Evolutionary conservation across 495 filamentous ascomycete species (phyloP).

Genomic region (Tuber brumale): DNA sequence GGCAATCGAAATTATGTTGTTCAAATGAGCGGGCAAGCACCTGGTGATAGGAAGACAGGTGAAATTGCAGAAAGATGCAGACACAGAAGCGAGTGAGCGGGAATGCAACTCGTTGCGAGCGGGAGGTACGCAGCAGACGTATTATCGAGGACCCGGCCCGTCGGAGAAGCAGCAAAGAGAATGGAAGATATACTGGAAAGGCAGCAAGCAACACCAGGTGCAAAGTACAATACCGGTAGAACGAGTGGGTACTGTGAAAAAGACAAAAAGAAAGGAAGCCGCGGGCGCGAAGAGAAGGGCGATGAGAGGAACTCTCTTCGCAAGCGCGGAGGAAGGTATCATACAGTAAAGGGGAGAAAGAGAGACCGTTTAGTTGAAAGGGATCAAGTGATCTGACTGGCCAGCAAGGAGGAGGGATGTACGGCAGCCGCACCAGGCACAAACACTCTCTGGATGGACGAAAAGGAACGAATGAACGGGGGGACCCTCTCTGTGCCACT

Average conservation of each 20-base stretch:
- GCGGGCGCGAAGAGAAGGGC: neutral
- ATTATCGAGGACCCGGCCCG: neutral
- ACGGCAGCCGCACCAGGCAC: neutral
- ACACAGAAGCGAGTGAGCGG: neutral
- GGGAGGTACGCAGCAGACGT: neutral
- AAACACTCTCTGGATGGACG: neutral
- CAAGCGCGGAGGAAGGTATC: neutral
- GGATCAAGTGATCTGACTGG: neutral
- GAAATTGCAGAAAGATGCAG: neutral
- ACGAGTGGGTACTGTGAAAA: neutral
- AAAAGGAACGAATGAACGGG: neutral
- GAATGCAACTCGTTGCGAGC: neutral
- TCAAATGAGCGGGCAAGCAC: neutral
- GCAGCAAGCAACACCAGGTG: neutral
- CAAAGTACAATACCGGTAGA: neutral
- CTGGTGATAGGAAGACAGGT: constrained; percentile 1
- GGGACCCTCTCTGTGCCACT: neutral
- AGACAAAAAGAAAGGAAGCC: neutral
- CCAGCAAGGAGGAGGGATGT: neutral
- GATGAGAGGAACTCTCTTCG: neutral
- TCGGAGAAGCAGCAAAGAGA: neutral
- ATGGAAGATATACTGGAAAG: constrained; percentile 1
- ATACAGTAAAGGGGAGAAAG: too few species aligned
- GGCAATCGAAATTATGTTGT: constrained; percentile 1
- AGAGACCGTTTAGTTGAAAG: neutral